phyloP scores from a whole-genome alignment of 2,329 filamentous ascomycete species.

The Colletotrichum sansevieriae region DNA sequence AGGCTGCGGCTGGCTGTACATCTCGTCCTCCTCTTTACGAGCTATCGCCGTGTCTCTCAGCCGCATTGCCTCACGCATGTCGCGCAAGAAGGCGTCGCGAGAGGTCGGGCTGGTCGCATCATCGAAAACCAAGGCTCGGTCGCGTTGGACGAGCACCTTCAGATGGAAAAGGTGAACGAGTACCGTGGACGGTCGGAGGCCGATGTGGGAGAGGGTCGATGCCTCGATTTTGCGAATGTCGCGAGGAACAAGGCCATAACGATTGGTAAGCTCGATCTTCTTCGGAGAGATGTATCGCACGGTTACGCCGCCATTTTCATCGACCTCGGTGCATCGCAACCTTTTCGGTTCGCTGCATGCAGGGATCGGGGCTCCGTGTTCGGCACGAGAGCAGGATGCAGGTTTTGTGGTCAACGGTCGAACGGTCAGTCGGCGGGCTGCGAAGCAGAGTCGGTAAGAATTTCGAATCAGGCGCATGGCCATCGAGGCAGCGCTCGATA shows the following conservation, averaged over 20 bases:
- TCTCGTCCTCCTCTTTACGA: conserved; percentile 78
- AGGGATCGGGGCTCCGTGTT: neutral
- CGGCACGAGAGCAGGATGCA: neutral
- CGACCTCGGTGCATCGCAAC: conserved; percentile 93
- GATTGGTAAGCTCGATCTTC: conserved; percentile 93
- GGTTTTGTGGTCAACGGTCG: neutral
- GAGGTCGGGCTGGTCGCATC: conserved; percentile 93
- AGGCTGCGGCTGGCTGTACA: conserved; percentile 75
- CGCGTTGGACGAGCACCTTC: conserved; percentile 92
- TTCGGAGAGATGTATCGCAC: conserved; percentile 95
- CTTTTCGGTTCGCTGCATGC: conserved; percentile 48
- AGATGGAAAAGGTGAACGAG: conserved; percentile 94
- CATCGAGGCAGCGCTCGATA: conserved; percentile 16
- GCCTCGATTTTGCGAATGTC: conserved; percentile 98
- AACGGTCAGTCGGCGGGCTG: neutral
- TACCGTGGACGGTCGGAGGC: conserved; percentile 91
- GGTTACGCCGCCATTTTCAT: conserved; percentile 92
- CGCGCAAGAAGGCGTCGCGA: conserved; percentile 97
- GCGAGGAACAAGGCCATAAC: conserved; percentile 92
- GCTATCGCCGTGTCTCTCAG: conserved; percentile 53
- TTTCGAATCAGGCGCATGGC: conserved; percentile 17
- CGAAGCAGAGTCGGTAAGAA: neutral
- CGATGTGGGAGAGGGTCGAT: conserved; percentile 92
- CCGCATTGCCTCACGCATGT: conserved; percentile 78
- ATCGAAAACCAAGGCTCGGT: conserved; percentile 94